Base-by-base conservation (phyloP, 257 asterid species). In the Nicotiana tomentosiformis region DNA sequence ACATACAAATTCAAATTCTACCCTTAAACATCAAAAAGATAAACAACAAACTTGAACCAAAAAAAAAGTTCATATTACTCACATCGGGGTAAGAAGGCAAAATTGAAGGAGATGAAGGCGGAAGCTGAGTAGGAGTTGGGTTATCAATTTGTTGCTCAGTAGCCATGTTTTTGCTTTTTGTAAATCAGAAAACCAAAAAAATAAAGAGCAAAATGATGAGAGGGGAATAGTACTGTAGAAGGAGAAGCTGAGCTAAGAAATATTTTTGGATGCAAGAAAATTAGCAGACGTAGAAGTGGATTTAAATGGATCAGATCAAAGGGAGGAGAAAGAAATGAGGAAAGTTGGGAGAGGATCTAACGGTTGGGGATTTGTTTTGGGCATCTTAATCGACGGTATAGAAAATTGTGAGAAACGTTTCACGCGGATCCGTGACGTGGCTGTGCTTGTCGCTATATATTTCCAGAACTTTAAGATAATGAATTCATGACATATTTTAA, bases 401-500 rank as follows among this genome's bases (percentile, higher is more conserved):
- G 0, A 0, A 2, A 29, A 9, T 2, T 16, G 26, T 74, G 14
- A 3, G 0, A 4, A 7, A 1, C 4, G 5, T 4, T 15, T 57
- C 30, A 62, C 90, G 33, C 1, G 93, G 98, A 94, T 94, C 53
- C 82, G 1, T 90, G 95, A 91, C 90, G 87, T 92, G 96, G 88
- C 62, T 82, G 90, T 88, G 89, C 72, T 86, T 17, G 76, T 74
- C 80, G 64, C 9, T 33, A 6, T 66, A 4, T 33, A 16, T 7
- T 12, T 66, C 7, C 46, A 15, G 20, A 29, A 29, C 20, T 43
- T 43, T 43, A 9, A 43, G 51, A 43, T 43, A 9, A 43, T 43
- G 51, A 43, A 43, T 43, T 43, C 3, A 43, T 43, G 12, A 43
- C 51, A 43, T 43, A 2, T 1, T 43, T 43, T 43, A 43, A 43